phyloP scores from a whole-genome alignment of 345 rosid genomes.

The Aegle marmelos region DNA sequence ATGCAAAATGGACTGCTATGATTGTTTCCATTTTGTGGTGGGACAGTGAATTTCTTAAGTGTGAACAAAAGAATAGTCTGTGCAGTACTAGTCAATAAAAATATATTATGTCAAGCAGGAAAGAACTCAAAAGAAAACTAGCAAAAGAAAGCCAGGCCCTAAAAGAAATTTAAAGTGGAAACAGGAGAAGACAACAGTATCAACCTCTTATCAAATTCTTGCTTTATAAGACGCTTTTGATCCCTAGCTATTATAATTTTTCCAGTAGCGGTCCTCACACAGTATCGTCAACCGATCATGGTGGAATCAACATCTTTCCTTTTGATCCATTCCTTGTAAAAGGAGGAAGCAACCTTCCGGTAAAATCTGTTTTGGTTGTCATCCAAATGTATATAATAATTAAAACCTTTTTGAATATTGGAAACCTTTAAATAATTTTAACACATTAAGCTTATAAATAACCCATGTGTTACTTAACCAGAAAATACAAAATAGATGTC shows the following conservation, averaged over 20 bases:
- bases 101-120: constrained; percentile 21
- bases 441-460: not conserved
- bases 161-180: constrained; percentile 4
- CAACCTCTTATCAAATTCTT: not conserved
- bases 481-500: constrained; percentile 25
- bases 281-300: not conserved
- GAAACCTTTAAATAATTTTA: not conserved
- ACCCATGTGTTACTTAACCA: constrained; percentile 5
- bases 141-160: constrained; percentile 1
- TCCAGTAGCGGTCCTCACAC: constrained; percentile 23
- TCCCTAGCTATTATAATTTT: constrained; percentile 12
- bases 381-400: constrained; percentile 7
- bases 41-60: constrained; percentile 14
- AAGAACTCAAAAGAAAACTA: constrained; percentile 18
- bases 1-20: constrained; percentile 5
- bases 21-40: constrained; percentile 17
- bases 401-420: constrained; percentile 1
- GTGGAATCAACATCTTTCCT: constrained; percentile 2
- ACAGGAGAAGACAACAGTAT: not conserved
- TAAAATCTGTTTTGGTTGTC: constrained; percentile 28
- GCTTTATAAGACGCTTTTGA: constrained; percentile 20
- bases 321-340: constrained; percentile 14
- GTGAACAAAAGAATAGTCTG: constrained; percentile 16
- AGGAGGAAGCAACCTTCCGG: constrained; percentile 35
- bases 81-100: not conserved